phyloP scores from a whole-genome alignment of 257 asterid species.

The Perilla frutescens region DNA sequence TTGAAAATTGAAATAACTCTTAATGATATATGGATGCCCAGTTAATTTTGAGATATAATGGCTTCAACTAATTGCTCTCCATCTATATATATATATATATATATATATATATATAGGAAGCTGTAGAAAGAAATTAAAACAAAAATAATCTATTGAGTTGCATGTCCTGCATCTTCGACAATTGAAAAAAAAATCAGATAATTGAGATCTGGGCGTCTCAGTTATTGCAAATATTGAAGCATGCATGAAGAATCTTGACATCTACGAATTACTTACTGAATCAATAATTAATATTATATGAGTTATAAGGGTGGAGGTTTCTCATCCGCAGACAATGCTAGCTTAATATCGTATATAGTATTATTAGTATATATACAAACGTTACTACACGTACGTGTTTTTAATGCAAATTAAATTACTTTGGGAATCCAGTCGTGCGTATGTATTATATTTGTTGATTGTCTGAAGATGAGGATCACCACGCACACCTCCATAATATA shows the following conservation, averaged over 20 bases:
- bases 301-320: no score
- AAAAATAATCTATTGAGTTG: conserved; percentile 12
- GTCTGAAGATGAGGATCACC: no score
- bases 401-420: no score
- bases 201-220: neutral
- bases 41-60: neutral
- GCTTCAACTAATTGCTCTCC: neutral
- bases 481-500: no score
- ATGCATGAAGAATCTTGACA: conserved; percentile 35
- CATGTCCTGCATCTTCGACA: conserved; percentile 12
- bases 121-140: neutral
- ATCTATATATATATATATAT: conserved; percentile 19
- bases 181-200: neutral
- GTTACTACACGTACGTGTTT: no score
- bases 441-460: no score
- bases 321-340: no score
- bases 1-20: neutral
- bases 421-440: no score
- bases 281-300: no score
- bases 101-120: conserved; percentile 19
- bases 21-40: neutral
- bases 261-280: no score
- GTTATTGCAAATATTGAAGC: conserved; percentile 4
- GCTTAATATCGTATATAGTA: no score
- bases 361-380: no score